A percentile compares a stretch with the other conserved stretches of the same genome.
Evolutionary conservation across 371 early-diverging fungal species (phyloP).

Genomic region (Nosema muscidifuracis): DNA sequence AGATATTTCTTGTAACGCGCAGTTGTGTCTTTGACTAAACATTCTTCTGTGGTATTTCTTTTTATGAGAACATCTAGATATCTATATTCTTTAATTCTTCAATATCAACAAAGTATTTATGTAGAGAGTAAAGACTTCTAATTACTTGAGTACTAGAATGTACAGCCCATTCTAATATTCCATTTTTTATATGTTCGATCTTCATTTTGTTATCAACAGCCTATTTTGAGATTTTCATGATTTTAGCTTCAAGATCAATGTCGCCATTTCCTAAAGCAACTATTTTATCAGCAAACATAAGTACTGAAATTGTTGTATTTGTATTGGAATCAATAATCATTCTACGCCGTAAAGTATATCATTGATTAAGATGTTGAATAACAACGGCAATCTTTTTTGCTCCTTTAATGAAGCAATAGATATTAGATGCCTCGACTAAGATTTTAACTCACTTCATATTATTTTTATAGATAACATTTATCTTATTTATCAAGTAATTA

Average conservation of each 20-base stretch:
- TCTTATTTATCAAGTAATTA: not conserved
- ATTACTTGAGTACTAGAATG: not conserved
- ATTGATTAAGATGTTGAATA: conserved; percentile 35
- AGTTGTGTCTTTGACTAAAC: not conserved
- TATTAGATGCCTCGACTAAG: too few species aligned
- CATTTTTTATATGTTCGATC: conserved; percentile 13
- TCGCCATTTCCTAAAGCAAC: conserved; percentile 14
- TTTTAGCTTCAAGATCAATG: not conserved
- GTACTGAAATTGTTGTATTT: conserved; percentile 1
- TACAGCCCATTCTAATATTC: conserved; percentile 8
- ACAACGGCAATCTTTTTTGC: conserved; percentile 22
- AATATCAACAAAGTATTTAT: not conserved
- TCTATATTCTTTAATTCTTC: not conserved
- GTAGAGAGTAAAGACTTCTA: not conserved
- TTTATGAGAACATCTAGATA: not conserved
- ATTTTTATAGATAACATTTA: conserved; percentile 17
- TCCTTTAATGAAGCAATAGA: conserved; percentile 1
- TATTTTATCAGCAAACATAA: conserved; percentile 32
- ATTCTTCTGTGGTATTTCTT: not conserved
- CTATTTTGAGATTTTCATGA: conserved; percentile 6
- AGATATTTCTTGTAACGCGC: not conserved
- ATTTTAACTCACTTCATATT: not conserved
- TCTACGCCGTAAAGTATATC: conserved; percentile 12
- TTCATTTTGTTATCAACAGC: conserved; percentile 6
- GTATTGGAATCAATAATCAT: conserved; percentile 10